Percentiles rank a stretch among this genome's conserved stretches.
Evolutionary conservation across 139 green algal species (phyloP).

Genomic region (Helicosporidium sp.): DNA sequence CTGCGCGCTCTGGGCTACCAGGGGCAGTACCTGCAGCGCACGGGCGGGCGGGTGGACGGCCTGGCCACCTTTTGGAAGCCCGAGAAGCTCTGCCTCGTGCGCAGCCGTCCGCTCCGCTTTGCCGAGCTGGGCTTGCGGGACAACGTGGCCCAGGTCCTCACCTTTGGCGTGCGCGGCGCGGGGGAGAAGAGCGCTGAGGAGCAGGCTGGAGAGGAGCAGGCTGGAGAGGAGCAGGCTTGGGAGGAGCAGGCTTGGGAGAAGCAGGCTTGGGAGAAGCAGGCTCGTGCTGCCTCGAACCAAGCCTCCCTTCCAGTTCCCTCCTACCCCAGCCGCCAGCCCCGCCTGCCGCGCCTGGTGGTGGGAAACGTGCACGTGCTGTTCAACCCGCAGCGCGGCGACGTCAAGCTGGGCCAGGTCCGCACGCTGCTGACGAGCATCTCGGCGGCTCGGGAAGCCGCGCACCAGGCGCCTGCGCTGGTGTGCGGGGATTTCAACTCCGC

Average conservation of each 20-base stretch:
- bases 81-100: neutral
- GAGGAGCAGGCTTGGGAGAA: neutral
- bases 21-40: conserved; percentile 17
- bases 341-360: conserved; percentile 33
- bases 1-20: conserved; percentile 30
- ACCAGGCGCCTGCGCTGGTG: conserved; percentile 6
- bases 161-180: conserved; percentile 12
- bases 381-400: conserved; percentile 57
- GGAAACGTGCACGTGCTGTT: conserved; percentile 74
- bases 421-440: conserved; percentile 19
- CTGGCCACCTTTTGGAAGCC: conserved; percentile 50
- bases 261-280: conserved; percentile 1
- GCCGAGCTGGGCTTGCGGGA: conserved; percentile 35
- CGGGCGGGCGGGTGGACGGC: conserved; percentile 27
- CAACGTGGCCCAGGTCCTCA: conserved; percentile 54
- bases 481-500: conserved; percentile 49
- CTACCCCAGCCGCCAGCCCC: neutral
- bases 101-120: conserved; percentile 22
- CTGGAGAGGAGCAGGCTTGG: conserved; percentile 4
- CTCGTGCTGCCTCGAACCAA: neutral
- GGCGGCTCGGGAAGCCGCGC: conserved; percentile 4
- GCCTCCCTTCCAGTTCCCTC: neutral
- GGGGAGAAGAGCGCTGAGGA: too few relatives aligned
- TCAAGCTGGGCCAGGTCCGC: conserved; percentile 55
- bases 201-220: conserved; percentile 1